phyloP scores from a whole-genome alignment of 2,329 filamentous ascomycete species.

The Passalora sequoiae region DNA sequence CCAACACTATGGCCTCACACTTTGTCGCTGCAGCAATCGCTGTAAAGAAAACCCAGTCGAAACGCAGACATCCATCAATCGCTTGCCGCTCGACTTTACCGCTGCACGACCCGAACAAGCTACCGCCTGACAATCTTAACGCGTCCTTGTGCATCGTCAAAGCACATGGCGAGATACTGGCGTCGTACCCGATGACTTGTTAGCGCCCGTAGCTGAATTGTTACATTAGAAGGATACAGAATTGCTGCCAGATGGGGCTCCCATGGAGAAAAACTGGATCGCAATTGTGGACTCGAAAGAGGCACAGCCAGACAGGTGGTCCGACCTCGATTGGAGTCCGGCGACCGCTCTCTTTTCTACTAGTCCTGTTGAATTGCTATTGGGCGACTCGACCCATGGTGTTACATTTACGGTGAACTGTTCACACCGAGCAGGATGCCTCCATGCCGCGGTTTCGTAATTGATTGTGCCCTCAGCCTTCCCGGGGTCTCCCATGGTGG shows the following conservation, averaged over 20 bases:
- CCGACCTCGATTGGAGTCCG: neutral
- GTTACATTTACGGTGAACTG: neutral
- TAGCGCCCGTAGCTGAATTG: too few species aligned
- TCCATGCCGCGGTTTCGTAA: neutral
- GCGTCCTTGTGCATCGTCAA: neutral
- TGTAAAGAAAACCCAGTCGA: too few species aligned
- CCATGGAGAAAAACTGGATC: constrained; percentile 1
- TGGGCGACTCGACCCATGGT: too few species aligned
- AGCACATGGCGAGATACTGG: neutral
- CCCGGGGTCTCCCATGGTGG: neutral
- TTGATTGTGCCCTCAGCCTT: neutral
- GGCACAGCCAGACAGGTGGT: neutral
- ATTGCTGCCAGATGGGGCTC: neutral
- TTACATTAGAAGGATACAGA: neutral
- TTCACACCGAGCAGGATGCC: constrained; percentile 1
- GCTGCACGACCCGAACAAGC: too few species aligned
- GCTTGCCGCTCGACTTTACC: too few species aligned
- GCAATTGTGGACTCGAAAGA: neutral
- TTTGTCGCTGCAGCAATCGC: too few species aligned
- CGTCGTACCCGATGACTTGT: neutral
- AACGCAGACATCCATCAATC: too few species aligned
- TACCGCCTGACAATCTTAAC: too few species aligned
- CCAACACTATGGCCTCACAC: too few species aligned
- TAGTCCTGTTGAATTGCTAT: neutral
- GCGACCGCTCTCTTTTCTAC: constrained; percentile 1